Evolutionary conservation across 345 rosid genomes (phyloP), one percentile per base, ranked within the genome.

Genomic region (Ceriops decandra): DNA sequence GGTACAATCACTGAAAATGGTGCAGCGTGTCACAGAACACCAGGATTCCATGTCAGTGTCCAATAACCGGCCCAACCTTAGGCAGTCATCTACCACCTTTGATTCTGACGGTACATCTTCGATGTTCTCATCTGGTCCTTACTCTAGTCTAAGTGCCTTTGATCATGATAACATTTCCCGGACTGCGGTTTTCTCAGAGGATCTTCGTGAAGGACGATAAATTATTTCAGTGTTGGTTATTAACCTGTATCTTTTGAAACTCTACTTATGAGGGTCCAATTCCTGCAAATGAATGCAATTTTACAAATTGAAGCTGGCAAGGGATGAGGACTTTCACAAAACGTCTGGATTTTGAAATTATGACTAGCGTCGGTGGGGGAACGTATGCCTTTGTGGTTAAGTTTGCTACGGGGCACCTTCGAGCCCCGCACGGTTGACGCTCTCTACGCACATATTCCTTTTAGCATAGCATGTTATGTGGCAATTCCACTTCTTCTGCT

Each of bases 1-100:
- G 69, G 97, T 95, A 19, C 99, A 95, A 76, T 95, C 99, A n/a
- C 89, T 95, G 11, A 95, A 95, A 82, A 95, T 95, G 99, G 97
- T 95, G 66, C 99, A 91, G 84, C 85, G 93, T 0, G 85, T 84
- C 0, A 73, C 87, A 2, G 99, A 95, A 79, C 80, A 86, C 74
- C 99, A 88, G 56, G 97, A 95, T 58, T 67, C 90, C 6, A 63
- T 77, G 62, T 46, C 76, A 73, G 73, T 74, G 66, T 58, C 82
- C 32, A 88, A 82, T 58, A 73, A 79, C 65, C 83, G 87, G 47
- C 86, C 95, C 26, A 91, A 95, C 75, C 70, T 77, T 81, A 86
- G 96, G 71, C 89, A 90, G 70, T 89, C 97, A 46, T 95, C 95
- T 19, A 88, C 95, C 22, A 91, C 90, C 26, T 90, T 88, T 2